These are phyloP conservation scores for Austroboletus novae-zelandiae DNA, from an alignment of 1,284 basidiomycete genomes.

Conservation along the genomic window DNA sequence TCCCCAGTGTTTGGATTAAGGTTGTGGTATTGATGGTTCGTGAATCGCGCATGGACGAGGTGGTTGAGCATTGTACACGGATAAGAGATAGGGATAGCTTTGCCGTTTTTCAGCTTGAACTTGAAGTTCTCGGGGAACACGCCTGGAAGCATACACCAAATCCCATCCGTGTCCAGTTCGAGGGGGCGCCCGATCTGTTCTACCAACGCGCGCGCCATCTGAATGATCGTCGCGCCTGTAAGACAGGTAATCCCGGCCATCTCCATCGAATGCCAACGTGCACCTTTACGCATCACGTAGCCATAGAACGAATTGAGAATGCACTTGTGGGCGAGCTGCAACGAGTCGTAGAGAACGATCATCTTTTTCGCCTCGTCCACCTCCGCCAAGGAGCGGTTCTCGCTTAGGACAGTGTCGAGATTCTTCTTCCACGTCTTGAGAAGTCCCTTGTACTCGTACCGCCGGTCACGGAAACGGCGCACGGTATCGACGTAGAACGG, in stretches of 20 bases:
- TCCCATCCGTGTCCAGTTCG: slow-evolving; percentile 98
- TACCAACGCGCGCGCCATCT: slow-evolving; percentile 98
- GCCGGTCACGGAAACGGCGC: slow-evolving; percentile 93
- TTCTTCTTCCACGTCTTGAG: slow-evolving; percentile 99
- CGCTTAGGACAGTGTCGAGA: slow-evolving; percentile 72
- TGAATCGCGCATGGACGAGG: slow-evolving; percentile 93
- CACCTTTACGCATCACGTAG: slow-evolving; percentile 99
- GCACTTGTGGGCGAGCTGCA: slow-evolving; percentile 99
- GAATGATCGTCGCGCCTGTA: slow-evolving; percentile 98
- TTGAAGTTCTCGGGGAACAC: slow-evolving; percentile 98
- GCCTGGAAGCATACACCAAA: slow-evolving; percentile 99
- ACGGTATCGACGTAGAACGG: slow-evolving; percentile 99
- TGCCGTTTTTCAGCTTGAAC: slow-evolving; percentile 89
- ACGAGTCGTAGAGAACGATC: slow-evolving; percentile 99
- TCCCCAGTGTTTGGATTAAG: slow-evolving; percentile 81
- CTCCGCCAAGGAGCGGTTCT: slow-evolving; percentile 76
- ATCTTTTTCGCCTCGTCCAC: slow-evolving; percentile 98
- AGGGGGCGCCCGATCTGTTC: slow-evolving; percentile 97
- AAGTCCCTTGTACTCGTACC: slow-evolving; percentile 98
- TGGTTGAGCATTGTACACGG: slow-evolving; percentile 99
- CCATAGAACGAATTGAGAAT: slow-evolving; percentile 99
- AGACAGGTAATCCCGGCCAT: slow-evolving; percentile 99
- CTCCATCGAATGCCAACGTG: slow-evolving; percentile 99
- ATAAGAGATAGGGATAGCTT: slow-evolving; percentile 91
- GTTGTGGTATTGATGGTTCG: slow-evolving; percentile 98